Evolutionary conservation across 177 flowering plant species (phyloP).

Genomic region (Vitis hybrid): DNA sequence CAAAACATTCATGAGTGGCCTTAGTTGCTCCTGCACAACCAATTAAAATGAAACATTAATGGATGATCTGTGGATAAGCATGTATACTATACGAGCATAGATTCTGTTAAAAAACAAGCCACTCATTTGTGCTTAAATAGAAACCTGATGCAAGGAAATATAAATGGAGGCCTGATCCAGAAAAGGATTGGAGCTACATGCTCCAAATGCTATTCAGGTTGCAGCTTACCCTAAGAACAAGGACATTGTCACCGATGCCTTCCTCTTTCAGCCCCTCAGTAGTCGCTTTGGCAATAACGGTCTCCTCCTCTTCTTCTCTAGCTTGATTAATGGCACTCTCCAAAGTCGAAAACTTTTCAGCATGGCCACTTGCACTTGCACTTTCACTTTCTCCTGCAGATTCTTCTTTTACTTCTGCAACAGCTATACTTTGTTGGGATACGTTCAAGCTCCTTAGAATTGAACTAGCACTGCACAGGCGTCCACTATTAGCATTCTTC

Average conservation of each 20-base stretch:
- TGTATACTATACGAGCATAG: background rate
- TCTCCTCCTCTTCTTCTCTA: slow-evolving; percentile 70
- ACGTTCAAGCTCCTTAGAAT: slow-evolving; percentile 55
- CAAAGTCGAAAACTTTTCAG: slow-evolving; percentile 39
- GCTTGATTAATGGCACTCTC: slow-evolving; percentile 60
- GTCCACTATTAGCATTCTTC: slow-evolving; percentile 37
- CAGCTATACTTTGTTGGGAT: slow-evolving; percentile 18
- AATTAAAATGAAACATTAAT: background rate
- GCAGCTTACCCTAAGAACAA: slow-evolving; percentile 61
- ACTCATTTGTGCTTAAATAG: too few species aligned
- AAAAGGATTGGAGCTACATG: too few species aligned
- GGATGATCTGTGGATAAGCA: background rate
- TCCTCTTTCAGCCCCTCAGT: slow-evolving; percentile 69
- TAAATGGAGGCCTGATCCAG: too few species aligned
- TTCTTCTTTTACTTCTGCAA: slow-evolving; percentile 26
- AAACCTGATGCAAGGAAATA: too few species aligned
- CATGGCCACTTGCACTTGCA: slow-evolving; percentile 15
- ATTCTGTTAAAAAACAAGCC: too few species aligned
- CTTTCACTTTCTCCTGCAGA: slow-evolving; percentile 12
- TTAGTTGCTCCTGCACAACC: slow-evolving; percentile 60
- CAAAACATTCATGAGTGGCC: slow-evolving; percentile 41
- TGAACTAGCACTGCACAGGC: slow-evolving; percentile 71
- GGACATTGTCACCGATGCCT: slow-evolving; percentile 62
- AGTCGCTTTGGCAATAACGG: slow-evolving; percentile 64
- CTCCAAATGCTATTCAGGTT: background rate